Percentiles rank a stretch among this genome's conserved stretches.
phyloP scores from a whole-genome alignment of 768 basidiomycete genomes.

The Tricholoma saponaceum region DNA sequence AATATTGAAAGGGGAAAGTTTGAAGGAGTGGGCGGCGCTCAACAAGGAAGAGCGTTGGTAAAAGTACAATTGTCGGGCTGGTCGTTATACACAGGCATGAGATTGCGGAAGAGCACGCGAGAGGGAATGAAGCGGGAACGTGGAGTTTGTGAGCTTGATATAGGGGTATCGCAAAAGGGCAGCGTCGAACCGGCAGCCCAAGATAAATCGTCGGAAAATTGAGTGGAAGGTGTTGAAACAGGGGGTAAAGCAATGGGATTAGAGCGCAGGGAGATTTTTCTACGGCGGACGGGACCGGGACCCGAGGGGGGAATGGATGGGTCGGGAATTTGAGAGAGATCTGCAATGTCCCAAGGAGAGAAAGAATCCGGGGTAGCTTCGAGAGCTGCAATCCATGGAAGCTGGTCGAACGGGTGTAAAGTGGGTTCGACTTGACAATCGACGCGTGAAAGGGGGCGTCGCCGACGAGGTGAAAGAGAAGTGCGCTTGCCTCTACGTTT shows the following conservation, averaged over 20 bases:
- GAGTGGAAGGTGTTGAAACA: conserved; percentile 2
- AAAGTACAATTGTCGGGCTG: conserved; percentile 29
- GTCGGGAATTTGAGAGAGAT: conserved; percentile 56
- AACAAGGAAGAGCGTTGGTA: conserved; percentile 13
- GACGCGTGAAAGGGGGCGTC: conserved; percentile 25
- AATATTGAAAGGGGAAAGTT: too few relatives aligned
- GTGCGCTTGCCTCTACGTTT: too few relatives aligned
- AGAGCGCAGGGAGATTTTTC: conserved; percentile 49
- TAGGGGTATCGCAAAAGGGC: conserved; percentile 15
- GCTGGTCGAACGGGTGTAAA: conserved; percentile 48
- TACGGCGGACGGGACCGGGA: conserved; percentile 55
- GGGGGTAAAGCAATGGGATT: conserved; percentile 34
- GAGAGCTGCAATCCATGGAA: conserved; percentile 65
- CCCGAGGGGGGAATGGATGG: conserved; percentile 19
- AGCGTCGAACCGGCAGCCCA: conserved; percentile 1
- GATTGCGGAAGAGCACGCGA: conserved; percentile 49
- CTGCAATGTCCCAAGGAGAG: conserved; percentile 45
- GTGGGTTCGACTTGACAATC: conserved; percentile 26
- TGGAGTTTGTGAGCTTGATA: conserved; percentile 24
- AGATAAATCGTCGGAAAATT: neutral
- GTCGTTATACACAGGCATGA: conserved; percentile 50
- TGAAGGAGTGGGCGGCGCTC: too few relatives aligned
- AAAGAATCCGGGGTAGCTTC: conserved; percentile 39
- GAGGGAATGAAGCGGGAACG: conserved; percentile 41
- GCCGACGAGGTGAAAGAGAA: neutral